phyloP scores from a whole-genome alignment of 805 yeast genomes.

The Saccharomycopsis amapae region DNA sequence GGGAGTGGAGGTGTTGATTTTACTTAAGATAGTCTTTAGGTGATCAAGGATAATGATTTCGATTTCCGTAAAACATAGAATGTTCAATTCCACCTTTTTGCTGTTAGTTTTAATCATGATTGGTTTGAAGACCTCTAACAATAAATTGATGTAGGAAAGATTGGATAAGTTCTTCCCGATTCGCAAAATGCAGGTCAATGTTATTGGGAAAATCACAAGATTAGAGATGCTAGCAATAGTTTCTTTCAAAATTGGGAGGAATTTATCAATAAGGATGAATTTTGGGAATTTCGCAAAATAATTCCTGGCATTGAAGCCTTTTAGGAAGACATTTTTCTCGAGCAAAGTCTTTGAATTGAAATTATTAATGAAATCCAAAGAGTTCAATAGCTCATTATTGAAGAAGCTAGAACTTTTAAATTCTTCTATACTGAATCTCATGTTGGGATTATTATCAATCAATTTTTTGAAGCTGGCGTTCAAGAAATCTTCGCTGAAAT shows the following conservation, averaged over 20 bases:
- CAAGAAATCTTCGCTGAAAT: slow-evolving; percentile 48
- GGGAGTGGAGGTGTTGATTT: slow-evolving; percentile 27
- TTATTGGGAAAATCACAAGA: slow-evolving; percentile 36
- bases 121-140: slow-evolving; percentile 30
- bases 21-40: slow-evolving; percentile 25
- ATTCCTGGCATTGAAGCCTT: slow-evolving; percentile 43
- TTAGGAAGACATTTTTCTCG: slow-evolving; percentile 64
- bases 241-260: slow-evolving; percentile 61
- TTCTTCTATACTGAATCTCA: slow-evolving; percentile 54
- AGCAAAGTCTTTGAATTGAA: slow-evolving; percentile 62
- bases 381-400: slow-evolving; percentile 74
- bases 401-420: slow-evolving; percentile 69
- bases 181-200: slow-evolving; percentile 48
- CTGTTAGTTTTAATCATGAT: slow-evolving; percentile 15
- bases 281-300: slow-evolving; percentile 54
- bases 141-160: slow-evolving; percentile 69
- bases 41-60: slow-evolving; percentile 29
- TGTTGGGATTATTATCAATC: slow-evolving; percentile 49
- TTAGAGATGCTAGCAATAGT: slow-evolving; percentile 23
- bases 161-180: slow-evolving; percentile 66
- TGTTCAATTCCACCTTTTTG: slow-evolving; percentile 28
- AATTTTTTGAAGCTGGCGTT: slow-evolving; percentile 42
- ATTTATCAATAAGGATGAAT: slow-evolving; percentile 53
- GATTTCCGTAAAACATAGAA: slow-evolving; percentile 26
- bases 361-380: slow-evolving; percentile 76